Evolutionary conservation across 108 stramenopile species (phyloP).

Genomic region (Stephanodiscus triporus): DNA sequence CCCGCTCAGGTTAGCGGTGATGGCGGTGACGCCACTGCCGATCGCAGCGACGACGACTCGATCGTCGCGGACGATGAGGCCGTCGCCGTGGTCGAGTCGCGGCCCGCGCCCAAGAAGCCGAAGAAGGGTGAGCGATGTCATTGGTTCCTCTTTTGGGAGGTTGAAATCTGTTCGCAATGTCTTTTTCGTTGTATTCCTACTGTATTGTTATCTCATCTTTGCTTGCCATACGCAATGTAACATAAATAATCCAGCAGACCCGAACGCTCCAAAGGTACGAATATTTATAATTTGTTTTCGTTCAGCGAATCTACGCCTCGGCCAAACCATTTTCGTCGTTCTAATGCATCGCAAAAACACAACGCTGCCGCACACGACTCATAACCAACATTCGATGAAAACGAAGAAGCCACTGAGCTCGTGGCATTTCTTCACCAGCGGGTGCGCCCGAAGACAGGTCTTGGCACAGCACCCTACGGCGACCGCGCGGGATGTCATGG

Average conservation of each 20-base stretch:
- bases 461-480: not conserved
- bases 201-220: not conserved
- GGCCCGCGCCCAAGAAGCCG: not conserved
- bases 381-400: no score
- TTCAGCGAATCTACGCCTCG: not conserved
- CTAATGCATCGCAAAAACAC: no score
- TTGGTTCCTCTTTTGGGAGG: not conserved
- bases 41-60: not conserved
- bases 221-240: not conserved
- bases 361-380: no score
- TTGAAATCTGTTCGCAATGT: no score
- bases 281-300: not conserved
- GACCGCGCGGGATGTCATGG: not conserved
- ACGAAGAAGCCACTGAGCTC: not conserved
- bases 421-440: not conserved
- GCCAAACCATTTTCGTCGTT: no score
- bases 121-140: not conserved
- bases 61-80: not conserved
- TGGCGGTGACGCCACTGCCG: not conserved
- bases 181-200: not conserved
- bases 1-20: not conserved
- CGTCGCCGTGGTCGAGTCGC: not conserved
- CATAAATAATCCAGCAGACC: not conserved
- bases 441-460: not conserved
- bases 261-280: slow-evolving; percentile 11